These are phyloP conservation scores for Malus sylvestris DNA, from an alignment of 306 rosid genomes.

Conservation along the genomic window DNA sequence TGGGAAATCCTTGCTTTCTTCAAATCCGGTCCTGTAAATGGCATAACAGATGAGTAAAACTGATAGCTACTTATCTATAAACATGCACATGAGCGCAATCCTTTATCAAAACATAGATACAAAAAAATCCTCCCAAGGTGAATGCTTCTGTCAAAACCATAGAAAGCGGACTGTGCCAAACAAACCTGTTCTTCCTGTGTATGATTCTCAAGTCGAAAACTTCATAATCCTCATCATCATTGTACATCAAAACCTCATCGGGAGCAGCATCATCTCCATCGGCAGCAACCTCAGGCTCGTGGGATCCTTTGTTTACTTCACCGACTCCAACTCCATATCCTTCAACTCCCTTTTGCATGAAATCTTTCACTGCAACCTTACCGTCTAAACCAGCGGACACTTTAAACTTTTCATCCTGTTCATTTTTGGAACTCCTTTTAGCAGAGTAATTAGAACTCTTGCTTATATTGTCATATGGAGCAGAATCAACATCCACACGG, in stretches of 20 bases:
- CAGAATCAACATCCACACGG: slow-evolving; percentile 29
- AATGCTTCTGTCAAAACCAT: slow-evolving; percentile 2
- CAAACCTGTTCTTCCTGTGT: slow-evolving; percentile 95
- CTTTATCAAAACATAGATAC: slow-evolving; percentile 16
- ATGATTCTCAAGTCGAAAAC: slow-evolving; percentile 75
- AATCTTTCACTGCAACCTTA: slow-evolving; percentile 30
- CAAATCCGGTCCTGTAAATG: slow-evolving; percentile 89
- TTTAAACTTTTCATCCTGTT: slow-evolving; percentile 17
- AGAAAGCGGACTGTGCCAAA: slow-evolving; percentile 5
- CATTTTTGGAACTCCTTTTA: slow-evolving; percentile 15
- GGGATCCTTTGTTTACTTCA: slow-evolving; percentile 31
- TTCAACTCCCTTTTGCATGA: slow-evolving; percentile 23
- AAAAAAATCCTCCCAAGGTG: neutral
- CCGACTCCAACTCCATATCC: slow-evolving; percentile 20
- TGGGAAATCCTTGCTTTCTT: slow-evolving; percentile 89
- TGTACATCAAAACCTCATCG: slow-evolving; percentile 46
- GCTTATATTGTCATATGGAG: slow-evolving; percentile 15
- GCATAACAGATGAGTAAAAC: slow-evolving; percentile 27
- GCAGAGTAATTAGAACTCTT: slow-evolving; percentile 22
- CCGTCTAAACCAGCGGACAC: slow-evolving; percentile 33
- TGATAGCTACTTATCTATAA: slow-evolving; percentile 24
- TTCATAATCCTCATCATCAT: slow-evolving; percentile 51
- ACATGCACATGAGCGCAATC: slow-evolving; percentile 17
- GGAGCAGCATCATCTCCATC: slow-evolving; percentile 46
- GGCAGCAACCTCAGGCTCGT: slow-evolving; percentile 29